Conservation (phyloP, 192 early-diverging fungal species). For the Mortierella antarctica region DNA sequence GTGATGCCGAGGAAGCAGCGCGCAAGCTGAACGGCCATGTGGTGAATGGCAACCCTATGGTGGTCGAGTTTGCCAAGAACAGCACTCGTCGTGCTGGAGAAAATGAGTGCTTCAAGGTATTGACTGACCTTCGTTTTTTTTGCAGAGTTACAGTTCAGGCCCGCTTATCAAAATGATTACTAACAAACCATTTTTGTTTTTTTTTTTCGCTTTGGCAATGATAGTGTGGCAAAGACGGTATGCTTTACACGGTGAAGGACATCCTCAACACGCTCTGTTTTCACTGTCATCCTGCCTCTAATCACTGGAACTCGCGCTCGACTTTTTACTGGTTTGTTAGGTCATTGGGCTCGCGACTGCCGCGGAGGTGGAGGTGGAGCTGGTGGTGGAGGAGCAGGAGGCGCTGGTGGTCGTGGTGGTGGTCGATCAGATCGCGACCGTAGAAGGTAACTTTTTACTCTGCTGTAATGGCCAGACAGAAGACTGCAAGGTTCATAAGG, state of each 20-base stretch:
- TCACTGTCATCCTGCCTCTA: background rate
- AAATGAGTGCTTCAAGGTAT: slow-evolving; percentile 55
- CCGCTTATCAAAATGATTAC: background rate
- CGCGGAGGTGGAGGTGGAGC: slow-evolving; percentile 1
- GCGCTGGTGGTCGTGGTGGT: background rate
- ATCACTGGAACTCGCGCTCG: background rate
- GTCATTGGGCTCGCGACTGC: slow-evolving; percentile 33
- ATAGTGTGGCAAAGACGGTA: slow-evolving; percentile 30
- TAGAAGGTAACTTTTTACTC: slow-evolving; percentile 12
- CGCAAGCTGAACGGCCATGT: slow-evolving; percentile 43
- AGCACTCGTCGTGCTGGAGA: slow-evolving; percentile 54
- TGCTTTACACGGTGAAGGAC: background rate
- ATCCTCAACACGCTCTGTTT: background rate
- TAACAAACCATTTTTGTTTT: background rate
- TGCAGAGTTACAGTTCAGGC: background rate
- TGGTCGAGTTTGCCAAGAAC: slow-evolving; percentile 66
- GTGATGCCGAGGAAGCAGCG: slow-evolving; percentile 55
- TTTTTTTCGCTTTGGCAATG: background rate
- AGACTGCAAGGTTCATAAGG: too few relatives aligned
- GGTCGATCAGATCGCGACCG: slow-evolving; percentile 19
- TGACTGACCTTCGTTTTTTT: background rate
- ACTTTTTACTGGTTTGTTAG: background rate
- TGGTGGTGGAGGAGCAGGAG: background rate
- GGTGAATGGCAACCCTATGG: slow-evolving; percentile 45
- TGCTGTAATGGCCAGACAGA: background rate